Evolutionary conservation across 768 basidiomycete species (phyloP).

Genomic region (Pisolithus sp.): DNA sequence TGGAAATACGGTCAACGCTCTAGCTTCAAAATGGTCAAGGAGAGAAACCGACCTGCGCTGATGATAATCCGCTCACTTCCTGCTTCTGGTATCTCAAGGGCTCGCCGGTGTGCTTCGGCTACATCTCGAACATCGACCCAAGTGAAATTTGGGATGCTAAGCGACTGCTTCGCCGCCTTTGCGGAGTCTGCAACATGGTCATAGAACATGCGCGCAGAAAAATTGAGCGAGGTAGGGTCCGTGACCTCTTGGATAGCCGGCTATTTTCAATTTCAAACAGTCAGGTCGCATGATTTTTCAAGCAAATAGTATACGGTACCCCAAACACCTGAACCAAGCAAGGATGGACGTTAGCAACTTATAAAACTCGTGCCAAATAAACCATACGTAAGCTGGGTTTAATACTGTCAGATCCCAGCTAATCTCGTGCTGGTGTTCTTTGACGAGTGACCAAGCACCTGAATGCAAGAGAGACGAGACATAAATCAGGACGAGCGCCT

Average conservation of each 20-base stretch:
- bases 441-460: constrained; percentile 48
- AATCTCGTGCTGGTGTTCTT: constrained; percentile 25
- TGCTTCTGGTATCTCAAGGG: constrained; percentile 45
- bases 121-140: constrained; percentile 54
- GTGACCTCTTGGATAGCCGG: constrained; percentile 39
- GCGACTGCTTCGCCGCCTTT: constrained; percentile 19
- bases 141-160: constrained; percentile 17
- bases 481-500: background rate
- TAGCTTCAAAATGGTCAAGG: too few species aligned
- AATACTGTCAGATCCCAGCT: constrained; percentile 35
- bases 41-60: constrained; percentile 21
- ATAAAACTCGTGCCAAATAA: background rate
- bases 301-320: constrained; percentile 8
- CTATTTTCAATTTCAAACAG: constrained; percentile 13
- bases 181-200: constrained; percentile 21
- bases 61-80: constrained; percentile 54
- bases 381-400: constrained; percentile 34
- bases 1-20: background rate
- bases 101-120: constrained; percentile 45
- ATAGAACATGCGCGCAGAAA: constrained; percentile 32
- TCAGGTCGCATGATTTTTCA: background rate
- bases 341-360: background rate
- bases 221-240: constrained; percentile 31
- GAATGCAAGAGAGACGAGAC: background rate
- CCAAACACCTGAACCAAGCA: constrained; percentile 20